phyloP scores from a whole-genome alignment of 768 basidiomycete genomes.

The Ramaria rubella region DNA sequence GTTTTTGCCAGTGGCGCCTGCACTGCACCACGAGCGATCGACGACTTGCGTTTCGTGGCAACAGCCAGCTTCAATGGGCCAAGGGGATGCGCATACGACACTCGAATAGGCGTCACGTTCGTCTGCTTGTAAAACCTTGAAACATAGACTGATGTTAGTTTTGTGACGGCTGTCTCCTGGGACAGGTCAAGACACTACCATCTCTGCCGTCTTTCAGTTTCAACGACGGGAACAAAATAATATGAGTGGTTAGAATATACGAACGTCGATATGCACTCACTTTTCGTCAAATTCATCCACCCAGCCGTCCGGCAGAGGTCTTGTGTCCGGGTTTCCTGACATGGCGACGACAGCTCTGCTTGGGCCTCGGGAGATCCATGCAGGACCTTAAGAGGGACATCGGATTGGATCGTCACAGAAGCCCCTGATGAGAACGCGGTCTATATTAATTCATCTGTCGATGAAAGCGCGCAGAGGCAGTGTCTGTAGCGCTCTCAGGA shows the following conservation, averaged over 20 bases:
- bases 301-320: constrained; percentile 8
- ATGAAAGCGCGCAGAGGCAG: no score
- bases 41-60: background rate
- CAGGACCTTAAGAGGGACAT: background rate
- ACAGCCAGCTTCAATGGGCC: background rate
- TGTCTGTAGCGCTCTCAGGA: no score
- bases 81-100: constrained; percentile 2
- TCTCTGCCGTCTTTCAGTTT: constrained; percentile 5
- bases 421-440: background rate
- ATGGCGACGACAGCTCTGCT: background rate
- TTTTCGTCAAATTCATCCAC: constrained; percentile 6
- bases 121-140: constrained; percentile 5
- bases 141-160: background rate
- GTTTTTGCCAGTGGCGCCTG: background rate
- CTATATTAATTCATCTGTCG: no score
- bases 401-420: background rate
- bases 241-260: background rate
- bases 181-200: background rate
- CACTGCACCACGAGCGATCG: background rate
- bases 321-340: background rate
- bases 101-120: background rate
- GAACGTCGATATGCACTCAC: background rate
- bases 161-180: background rate
- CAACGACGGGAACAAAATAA: no score
- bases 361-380: background rate